These are phyloP conservation scores for Diaporthe amygdali DNA, from an alignment of 2,329 filamentous ascomycete species.

Conservation along the genomic window DNA sequence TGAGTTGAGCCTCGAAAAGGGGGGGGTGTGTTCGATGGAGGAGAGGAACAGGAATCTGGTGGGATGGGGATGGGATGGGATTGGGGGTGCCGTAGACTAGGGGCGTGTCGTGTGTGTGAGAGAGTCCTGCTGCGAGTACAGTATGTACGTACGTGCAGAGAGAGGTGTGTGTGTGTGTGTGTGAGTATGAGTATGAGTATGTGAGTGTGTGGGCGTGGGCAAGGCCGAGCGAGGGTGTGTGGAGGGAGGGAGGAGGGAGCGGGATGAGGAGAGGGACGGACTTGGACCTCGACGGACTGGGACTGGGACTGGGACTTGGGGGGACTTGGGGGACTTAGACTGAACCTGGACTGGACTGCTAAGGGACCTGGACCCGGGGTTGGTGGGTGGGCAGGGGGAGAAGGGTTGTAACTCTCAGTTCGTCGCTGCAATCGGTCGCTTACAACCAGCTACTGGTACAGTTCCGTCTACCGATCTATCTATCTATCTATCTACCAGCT, in stretches of 20 bases:
- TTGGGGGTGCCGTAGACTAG: slow-evolving; percentile 6
- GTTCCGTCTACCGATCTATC: too few relatives aligned
- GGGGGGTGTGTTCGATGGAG: slow-evolving; percentile 12
- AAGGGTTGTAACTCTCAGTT: not conserved
- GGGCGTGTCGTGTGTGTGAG: not conserved
- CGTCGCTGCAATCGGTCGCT: slow-evolving; percentile 6
- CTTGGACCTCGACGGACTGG: not conserved
- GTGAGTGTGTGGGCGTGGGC: too few relatives aligned
- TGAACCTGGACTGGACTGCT: not conserved
- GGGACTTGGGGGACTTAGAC: not conserved
- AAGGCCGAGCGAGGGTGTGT: too few relatives aligned
- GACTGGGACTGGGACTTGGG: not conserved
- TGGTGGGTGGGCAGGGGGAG: not conserved
- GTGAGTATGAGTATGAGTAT: not conserved
- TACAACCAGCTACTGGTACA: not conserved
- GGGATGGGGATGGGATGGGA: slow-evolving; percentile 20
- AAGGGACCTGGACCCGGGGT: not conserved
- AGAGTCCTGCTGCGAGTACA: too few relatives aligned
- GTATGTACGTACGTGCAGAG: not conserved
- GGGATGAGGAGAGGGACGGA: not conserved
- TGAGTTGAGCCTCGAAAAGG: slow-evolving; percentile 17
- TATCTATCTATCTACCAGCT: too few relatives aligned
- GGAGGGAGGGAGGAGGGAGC: slow-evolving; percentile 14
- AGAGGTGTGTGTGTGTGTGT: not conserved
- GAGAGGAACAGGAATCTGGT: slow-evolving; percentile 22